Conservation (phyloP, 2,329 filamentous ascomycete species). For the Daldinia sp. region DNA sequence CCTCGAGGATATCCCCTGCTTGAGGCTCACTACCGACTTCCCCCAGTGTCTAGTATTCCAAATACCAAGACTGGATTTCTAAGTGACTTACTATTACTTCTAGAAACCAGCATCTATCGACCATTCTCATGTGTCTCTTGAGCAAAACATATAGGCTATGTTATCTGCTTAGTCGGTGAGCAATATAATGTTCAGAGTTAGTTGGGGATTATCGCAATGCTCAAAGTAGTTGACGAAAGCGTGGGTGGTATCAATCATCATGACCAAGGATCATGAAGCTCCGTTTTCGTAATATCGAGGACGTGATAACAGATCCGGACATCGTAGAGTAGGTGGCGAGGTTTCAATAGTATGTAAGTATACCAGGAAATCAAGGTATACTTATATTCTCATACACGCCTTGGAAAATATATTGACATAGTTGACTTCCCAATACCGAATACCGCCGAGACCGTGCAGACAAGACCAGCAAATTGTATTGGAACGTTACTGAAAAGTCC, state of each 20-base stretch:
- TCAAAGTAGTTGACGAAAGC: background rate
- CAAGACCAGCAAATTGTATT: slow-evolving; percentile 2
- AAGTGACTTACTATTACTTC: background rate
- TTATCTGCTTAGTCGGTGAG: background rate
- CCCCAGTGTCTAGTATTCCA: background rate
- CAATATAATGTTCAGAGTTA: background rate
- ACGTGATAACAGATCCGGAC: slow-evolving; percentile 3
- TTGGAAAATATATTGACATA: slow-evolving; percentile 4
- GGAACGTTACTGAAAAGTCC: slow-evolving; percentile 5
- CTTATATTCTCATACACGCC: slow-evolving; percentile 22
- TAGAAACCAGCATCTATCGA: background rate
- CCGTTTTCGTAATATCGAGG: slow-evolving; percentile 1
- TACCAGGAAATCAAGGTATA: slow-evolving; percentile 17
- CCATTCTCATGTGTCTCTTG: too few species aligned
- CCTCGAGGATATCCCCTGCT: background rate
- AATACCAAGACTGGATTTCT: background rate
- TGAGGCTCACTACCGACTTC: background rate
- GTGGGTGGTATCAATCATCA: background rate
- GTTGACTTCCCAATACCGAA: background rate
- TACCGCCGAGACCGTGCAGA: background rate
- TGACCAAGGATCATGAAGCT: background rate
- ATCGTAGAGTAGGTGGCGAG: slow-evolving; percentile 4
- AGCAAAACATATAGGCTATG: background rate
- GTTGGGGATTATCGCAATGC: slow-evolving; percentile 2
- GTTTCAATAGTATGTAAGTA: slow-evolving; percentile 1